Evolutionary conservation across 768 basidiomycete species (phyloP), one percentile per base, ranked within the genome.

Genomic region (Mycena metata): DNA sequence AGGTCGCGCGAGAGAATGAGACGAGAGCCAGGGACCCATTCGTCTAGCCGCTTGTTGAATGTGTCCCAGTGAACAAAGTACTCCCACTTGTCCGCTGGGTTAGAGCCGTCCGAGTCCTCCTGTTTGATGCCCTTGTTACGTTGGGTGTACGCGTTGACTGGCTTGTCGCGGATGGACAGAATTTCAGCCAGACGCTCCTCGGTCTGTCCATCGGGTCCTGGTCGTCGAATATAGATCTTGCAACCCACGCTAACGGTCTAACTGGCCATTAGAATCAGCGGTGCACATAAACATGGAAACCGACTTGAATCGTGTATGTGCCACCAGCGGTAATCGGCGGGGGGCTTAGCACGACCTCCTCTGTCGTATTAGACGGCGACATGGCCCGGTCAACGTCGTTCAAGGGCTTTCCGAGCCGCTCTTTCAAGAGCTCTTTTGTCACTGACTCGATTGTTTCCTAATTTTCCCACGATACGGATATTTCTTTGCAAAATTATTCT

Each of bases 31-130:
- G 92, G 82, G 24, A 99, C 92, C 98, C 98, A 99, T 61, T 98
- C 98, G 77, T 99, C 98, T 45, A 99, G 85, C 69, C 98, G 96
- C 79, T 99, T 99, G 85, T 99, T 99, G 87, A 98, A 99, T 71
- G 95, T 90, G 74, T 98, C 96, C 91, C 97, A 99, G 76, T 99
- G 98, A 21, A 99, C 95, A 76, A 99, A 99, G 84, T 90, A 99
- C 79, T 99, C 96, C 79, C 89, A 88, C 73, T 92, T 90, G 78
- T 96, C 94, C 74, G 91, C 91, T 11, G 89, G 86, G 64, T 86
- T 86, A 43, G 83, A 72, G 23, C 76, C 72, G 33, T 73, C 72
- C 46, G 79, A 75, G n/a, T 83, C 83, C 45, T 86, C 84, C 49
- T 88, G 84, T 45, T 83, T 82, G 16, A 81, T 76, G 17, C 75